phyloP scores from a whole-genome alignment of 2,329 filamentous ascomycete genomes.

The Trichoderma pleuroti region DNA sequence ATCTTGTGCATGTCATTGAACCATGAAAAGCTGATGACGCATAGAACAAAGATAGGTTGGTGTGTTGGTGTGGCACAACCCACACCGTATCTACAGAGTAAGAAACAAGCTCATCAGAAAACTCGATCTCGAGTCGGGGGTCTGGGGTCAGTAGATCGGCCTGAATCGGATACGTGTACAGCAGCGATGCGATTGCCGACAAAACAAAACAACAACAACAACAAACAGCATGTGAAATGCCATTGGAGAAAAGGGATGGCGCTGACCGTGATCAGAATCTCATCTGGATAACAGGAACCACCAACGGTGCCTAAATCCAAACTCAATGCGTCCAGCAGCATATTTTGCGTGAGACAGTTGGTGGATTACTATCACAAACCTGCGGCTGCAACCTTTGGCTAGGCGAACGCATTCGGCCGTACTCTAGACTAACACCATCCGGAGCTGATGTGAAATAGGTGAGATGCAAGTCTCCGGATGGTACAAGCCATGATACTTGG shows the following conservation, averaged over 20 bases:
- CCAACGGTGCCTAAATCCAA: background rate
- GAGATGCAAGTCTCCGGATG: background rate
- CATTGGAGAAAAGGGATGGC: background rate
- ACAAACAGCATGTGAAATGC: background rate
- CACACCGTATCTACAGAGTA: background rate
- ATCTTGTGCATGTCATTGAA: background rate
- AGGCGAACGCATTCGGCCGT: background rate
- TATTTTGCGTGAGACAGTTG: background rate
- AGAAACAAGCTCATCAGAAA: background rate
- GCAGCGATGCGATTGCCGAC: background rate
- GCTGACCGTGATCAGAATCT: background rate
- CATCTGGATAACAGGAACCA: background rate
- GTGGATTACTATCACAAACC: background rate
- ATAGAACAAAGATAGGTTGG: background rate
- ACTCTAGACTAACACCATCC: background rate
- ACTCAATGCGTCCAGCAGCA: background rate
- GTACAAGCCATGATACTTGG: background rate
- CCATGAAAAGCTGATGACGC: background rate
- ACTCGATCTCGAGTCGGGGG: background rate
- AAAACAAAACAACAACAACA: background rate
- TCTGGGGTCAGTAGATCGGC: background rate
- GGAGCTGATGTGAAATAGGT: background rate
- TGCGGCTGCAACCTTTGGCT: slow-evolving; percentile 1
- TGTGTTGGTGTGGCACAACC: slow-evolving; percentile 3
- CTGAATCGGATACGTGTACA: background rate